Evolutionary conservation across 495 filamentous ascomycete species (phyloP), one percentile per base, ranked within the genome.

Genomic region (Trypethelium eluteriae): DNA sequence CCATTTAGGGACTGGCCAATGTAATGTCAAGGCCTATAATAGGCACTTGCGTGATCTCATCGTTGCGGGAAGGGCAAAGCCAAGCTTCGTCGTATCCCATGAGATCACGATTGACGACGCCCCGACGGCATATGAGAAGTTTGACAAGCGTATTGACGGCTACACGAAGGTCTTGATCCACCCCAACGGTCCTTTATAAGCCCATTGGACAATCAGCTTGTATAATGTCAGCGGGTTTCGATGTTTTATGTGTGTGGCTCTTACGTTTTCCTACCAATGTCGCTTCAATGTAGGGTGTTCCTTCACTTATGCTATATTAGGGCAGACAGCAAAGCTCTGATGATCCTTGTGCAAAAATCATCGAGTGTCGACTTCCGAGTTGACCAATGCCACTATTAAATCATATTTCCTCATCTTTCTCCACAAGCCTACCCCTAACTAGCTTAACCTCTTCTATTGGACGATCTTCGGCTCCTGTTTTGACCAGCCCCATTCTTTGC

Each of bases 401-500:
- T 72, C 65, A 66, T 63, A 38, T 46, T 61, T 81, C 79, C 41
- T 82, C 82, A 1, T 81, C 84, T 46, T 79, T 79, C 67, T 89
- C 84, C 38, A 89, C 71, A 16, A 95, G 80, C 62, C 78, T 82
- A 10, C 91, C 91, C 67, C 77, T 84, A 25, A 89, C 75, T 72
- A 98, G 95, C 78, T 84, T 92, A 39, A 98, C 86, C 71, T 95
- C 88, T 69, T 93, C 90, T 57, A 83, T 72, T 2, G 94, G 94
- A 71, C 88, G 77, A 76, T 98, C 94, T 67, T 91, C 89, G 18
- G 71, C 72, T 18, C 85, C 91, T 2, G 91, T 96, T 81, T 90
- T 94, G 47, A 96, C 92, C 66, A 94, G 75, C 2, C 94, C 95
- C 88, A 98, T 92, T 64, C 93, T 81, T 80, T 91, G 86, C 50